phyloP scores from a whole-genome alignment of 345 rosid species.

The Gossypioides kirkii region DNA sequence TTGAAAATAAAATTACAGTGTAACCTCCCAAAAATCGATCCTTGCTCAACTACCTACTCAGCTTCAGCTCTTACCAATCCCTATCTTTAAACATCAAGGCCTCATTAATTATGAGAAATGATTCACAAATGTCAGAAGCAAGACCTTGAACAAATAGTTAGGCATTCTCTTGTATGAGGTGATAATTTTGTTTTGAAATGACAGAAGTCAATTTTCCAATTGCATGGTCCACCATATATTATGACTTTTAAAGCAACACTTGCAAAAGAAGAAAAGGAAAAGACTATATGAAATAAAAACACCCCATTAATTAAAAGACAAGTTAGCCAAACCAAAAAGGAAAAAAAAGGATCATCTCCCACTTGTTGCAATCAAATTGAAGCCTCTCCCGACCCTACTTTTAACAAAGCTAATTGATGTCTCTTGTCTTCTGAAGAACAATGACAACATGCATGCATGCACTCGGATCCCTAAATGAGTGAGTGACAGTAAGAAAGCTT shows the following conservation, averaged over 20 bases:
- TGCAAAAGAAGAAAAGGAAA: background rate
- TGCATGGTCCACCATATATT: conserved; percentile 10
- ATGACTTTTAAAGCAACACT: background rate
- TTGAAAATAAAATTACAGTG: no score
- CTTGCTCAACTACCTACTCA: no score
- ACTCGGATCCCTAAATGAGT: no score
- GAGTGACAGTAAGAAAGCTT: no score
- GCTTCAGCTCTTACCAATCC: no score
- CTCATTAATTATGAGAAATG: background rate
- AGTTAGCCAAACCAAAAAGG: conserved; percentile 1
- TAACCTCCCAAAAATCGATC: no score
- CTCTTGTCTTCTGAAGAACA: background rate
- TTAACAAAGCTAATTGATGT: conserved; percentile 18
- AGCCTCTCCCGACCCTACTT: conserved; percentile 10
- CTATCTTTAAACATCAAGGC: background rate
- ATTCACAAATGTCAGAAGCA: background rate
- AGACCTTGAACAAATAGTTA: background rate
- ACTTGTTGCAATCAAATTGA: conserved; percentile 11
- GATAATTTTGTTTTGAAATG: background rate
- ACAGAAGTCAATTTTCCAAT: background rate
- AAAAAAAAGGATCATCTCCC: conserved; percentile 7
- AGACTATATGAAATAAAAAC: background rate
- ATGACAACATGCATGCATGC: conserved; percentile 11
- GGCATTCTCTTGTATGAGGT: background rate
- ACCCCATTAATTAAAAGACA: background rate